phyloP scores from a whole-genome alignment of 306 rosid species.

The Boehmeria nivea region DNA sequence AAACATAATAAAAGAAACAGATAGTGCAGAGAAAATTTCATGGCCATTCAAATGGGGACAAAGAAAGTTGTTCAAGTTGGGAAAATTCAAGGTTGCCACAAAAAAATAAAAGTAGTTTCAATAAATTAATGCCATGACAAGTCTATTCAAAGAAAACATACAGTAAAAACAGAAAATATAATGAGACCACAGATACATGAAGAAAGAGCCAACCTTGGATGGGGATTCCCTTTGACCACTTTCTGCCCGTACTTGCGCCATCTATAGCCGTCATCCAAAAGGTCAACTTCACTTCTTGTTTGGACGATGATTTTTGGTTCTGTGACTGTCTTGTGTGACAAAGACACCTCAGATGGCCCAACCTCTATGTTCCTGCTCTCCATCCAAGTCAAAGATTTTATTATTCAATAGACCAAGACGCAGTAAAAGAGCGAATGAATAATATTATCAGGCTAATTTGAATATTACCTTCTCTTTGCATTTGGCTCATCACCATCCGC shows the following conservation, averaged over 20 bases:
- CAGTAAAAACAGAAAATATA: not conserved
- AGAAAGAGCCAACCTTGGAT: conserved; percentile 68
- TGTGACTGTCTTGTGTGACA: conserved; percentile 72
- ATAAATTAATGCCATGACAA: not conserved
- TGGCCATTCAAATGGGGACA: conserved; percentile 6
- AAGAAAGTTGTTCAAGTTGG: not conserved
- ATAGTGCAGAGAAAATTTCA: not conserved
- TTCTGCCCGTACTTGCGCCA: conserved; percentile 99
- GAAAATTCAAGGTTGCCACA: not conserved
- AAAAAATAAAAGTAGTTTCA: not conserved
- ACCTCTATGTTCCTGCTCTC: conserved; percentile 65
- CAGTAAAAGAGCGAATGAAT: not conserved
- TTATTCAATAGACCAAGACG: conserved; percentile 8
- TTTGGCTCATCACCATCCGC: conserved; percentile 59
- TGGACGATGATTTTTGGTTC: conserved; percentile 96
- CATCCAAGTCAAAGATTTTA: conserved; percentile 8
- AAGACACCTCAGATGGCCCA: conserved; percentile 49
- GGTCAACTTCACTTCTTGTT: conserved; percentile 94
- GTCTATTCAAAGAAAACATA: not conserved
- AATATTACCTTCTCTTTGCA: conserved; percentile 74
- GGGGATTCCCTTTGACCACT: conserved; percentile 97
- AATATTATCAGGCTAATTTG: not conserved
- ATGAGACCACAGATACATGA: not conserved
- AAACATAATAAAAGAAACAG: not conserved
- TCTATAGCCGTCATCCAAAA: conserved; percentile 89